Base-by-base conservation (phyloP, 306 rosid species). In the Rosa persica region DNA sequence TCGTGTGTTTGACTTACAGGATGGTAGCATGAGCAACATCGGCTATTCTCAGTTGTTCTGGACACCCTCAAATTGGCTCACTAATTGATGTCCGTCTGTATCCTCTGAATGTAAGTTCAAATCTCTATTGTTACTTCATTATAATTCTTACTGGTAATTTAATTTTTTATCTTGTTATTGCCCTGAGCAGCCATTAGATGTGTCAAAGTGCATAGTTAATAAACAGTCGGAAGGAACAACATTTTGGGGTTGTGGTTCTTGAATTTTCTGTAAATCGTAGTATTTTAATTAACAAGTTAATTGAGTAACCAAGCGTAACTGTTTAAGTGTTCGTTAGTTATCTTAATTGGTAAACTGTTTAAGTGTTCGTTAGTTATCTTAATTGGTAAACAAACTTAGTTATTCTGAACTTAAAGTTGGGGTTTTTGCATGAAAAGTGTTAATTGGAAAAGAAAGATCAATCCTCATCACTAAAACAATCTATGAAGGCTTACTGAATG, bases 21-120 rank as follows among this genome's bases (percentile, higher is more conserved):
- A 64, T 30, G 69, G 69, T 6, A 64, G 69, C 20, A 64, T 64
- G 69, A 64, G 69, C 43, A 62, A 62, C 42, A 64, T 64, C 3
- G 69, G 43, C n/a, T 15, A 12, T 64, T 64, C 69, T 30, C 69
- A 15, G 43, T 13, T 64, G 69, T 34, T 64, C 39, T 11, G 43
- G 69, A 16, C 43, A 15, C 69, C 69, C 69, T 34, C 69, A 15
- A 34, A 38, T 64, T 64, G 69, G 69, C 69, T 64, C 42, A 64
- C n/a, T 8, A 17, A 64, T 64, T 64, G 69, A 64, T 64, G 69
- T 15, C 44, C 1, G 42, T 11, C 42, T 64, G 69, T 7, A 61
- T 61, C 11, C 69, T 64, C 43, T 64, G 40, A 64, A 34, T 64
- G 43, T 64, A 25, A 64, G 69, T 36, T 13, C 12, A 13, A 27